Evolutionary conservation across 331 rosid genomes (phyloP).

Genomic region (Pyracantha coccinea): DNA sequence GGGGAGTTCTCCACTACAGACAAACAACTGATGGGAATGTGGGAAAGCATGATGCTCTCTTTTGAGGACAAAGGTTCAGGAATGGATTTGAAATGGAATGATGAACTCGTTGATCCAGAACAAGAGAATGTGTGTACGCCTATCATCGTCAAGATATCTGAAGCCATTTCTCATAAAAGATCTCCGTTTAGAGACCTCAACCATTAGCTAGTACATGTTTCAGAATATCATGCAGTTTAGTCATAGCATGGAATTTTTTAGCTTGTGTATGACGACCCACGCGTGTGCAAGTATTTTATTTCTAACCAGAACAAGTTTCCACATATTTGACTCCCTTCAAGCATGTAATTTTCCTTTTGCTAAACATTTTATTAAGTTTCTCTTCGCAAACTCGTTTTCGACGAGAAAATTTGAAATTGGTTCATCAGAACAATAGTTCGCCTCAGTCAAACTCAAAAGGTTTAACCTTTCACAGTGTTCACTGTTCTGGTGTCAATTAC

Average conservation of each 20-base stretch:
- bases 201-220: slow-evolving; percentile 17
- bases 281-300: background rate
- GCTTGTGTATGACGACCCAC: slow-evolving; percentile 16
- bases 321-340: background rate
- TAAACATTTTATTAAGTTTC: background rate
- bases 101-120: slow-evolving; percentile 13
- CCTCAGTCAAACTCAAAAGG: background rate
- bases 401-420: too few species aligned
- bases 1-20: slow-evolving; percentile 38
- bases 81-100: slow-evolving; percentile 20
- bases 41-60: slow-evolving; percentile 38
- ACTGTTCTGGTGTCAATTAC: too few species aligned
- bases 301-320: background rate
- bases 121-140: slow-evolving; percentile 45
- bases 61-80: slow-evolving; percentile 26
- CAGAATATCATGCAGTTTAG: background rate
- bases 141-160: slow-evolving; percentile 29
- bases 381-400: background rate
- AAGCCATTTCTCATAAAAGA: slow-evolving; percentile 37
- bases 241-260: slow-evolving; percentile 21
- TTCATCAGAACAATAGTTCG: background rate
- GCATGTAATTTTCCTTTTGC: background rate
- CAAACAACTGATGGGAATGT: slow-evolving; percentile 38
- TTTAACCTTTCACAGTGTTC: background rate
- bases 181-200: slow-evolving; percentile 66